Evolutionary conservation across 345 rosid species (phyloP).

Genomic region (Eucalyptus marginata): DNA sequence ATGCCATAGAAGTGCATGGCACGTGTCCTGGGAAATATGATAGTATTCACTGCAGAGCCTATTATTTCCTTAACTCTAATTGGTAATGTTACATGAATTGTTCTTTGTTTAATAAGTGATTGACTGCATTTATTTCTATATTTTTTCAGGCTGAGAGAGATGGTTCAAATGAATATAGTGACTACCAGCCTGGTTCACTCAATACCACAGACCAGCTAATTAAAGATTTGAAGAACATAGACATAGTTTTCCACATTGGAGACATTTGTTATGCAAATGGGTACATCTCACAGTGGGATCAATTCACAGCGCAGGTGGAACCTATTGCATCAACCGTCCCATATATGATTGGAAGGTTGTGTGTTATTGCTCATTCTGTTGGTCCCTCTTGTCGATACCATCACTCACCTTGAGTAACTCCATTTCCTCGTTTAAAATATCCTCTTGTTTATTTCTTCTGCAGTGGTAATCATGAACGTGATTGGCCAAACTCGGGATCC

Average conservation of each 20-base stretch:
- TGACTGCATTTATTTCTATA: not conserved
- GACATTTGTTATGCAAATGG: conserved; percentile 66
- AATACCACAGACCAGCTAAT: conserved; percentile 69
- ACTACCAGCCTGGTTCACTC: conserved; percentile 67
- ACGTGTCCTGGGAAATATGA: not conserved
- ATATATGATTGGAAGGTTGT: conserved; percentile 75
- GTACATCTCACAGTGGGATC: conserved; percentile 81
- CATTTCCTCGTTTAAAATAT: not conserved
- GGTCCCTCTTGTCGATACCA: not conserved
- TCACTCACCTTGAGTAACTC: not conserved
- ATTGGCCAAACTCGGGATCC: conserved; percentile 63
- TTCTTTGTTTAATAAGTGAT: not conserved
- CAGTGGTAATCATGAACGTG: conserved; percentile 83
- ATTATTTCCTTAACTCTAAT: not conserved
- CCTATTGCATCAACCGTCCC: conserved; percentile 58
- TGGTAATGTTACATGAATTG: not conserved
- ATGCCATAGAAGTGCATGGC: not conserved
- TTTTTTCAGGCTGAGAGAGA: conserved; percentile 59
- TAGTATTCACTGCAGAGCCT: not conserved
- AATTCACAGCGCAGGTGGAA: conserved; percentile 76
- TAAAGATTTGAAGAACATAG: conserved; percentile 42
- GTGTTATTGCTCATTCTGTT: not conserved
- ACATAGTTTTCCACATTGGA: conserved; percentile 73
- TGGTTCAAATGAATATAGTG: conserved; percentile 65
- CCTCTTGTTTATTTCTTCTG: not conserved